These are phyloP conservation scores for Fulvia fulva DNA, from an alignment of 2,329 filamentous ascomycete species.

Conservation along the genomic window DNA sequence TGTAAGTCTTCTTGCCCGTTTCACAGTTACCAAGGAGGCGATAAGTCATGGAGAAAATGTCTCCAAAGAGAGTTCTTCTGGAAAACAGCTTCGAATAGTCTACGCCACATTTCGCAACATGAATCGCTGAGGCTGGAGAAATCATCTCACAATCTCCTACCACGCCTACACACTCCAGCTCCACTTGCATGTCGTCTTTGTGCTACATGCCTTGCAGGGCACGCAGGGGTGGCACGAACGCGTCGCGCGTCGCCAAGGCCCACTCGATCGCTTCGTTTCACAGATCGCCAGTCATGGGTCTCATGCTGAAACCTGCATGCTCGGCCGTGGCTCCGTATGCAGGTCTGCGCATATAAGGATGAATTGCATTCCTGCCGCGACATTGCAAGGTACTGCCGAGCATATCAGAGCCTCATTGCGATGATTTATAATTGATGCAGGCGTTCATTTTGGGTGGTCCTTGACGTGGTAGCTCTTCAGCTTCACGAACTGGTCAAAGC, in stretches of 20 bases:
- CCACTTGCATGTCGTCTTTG: neutral
- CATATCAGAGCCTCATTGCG: neutral
- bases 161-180: neutral
- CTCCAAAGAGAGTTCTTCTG: neutral
- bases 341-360: conserved; percentile 2
- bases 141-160: conserved; percentile 1
- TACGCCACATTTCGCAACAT: conserved; percentile 1
- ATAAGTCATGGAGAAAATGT: neutral
- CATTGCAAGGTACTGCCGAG: neutral
- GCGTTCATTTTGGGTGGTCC: conserved; percentile 55
- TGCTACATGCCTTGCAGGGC: conserved; percentile 6
- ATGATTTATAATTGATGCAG: neutral
- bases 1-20: neutral
- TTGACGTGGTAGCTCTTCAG: conserved; percentile 95
- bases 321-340: neutral
- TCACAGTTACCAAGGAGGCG: neutral
- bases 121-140: neutral
- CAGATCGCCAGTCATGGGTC: neutral
- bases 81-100: neutral
- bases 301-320: conserved; percentile 3
- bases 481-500: conserved; percentile 94
- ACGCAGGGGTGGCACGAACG: no score
- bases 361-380: neutral
- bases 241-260: neutral
- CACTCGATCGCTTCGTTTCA: conserved; percentile 1